Percentiles rank a stretch among this genome's conserved stretches.
These are phyloP conservation scores for Myxozyma neglecta DNA, from an alignment of 805 yeast species.

Conservation along the genomic window DNA sequence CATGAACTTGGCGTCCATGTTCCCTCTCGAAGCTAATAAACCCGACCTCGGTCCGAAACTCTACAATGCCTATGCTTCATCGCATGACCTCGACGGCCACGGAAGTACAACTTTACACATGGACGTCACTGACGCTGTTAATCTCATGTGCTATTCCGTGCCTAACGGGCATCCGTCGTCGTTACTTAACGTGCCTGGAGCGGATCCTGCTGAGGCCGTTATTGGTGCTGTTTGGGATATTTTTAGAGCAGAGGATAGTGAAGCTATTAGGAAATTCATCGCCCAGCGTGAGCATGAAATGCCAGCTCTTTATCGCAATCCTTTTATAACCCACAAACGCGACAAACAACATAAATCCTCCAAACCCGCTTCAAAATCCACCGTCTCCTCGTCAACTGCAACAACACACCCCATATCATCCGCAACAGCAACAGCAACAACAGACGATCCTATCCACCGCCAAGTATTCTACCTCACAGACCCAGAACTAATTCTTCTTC, in stretches of 20 bases:
- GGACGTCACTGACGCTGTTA: conserved; percentile 29
- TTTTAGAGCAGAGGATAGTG: conserved; percentile 25
- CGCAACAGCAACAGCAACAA: not conserved
- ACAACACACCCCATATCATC: too few species aligned
- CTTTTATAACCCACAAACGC: conserved; percentile 8
- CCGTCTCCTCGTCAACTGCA: too few species aligned
- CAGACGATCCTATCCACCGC: conserved; percentile 29
- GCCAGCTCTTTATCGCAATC: conserved; percentile 21
- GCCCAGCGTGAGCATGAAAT: conserved; percentile 23
- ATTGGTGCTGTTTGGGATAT: conserved; percentile 30
- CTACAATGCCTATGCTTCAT: conserved; percentile 25
- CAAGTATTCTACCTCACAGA: conserved; percentile 25
- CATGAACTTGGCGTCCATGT: conserved; percentile 24
- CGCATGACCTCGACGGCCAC: conserved; percentile 12
- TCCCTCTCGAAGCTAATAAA: conserved; percentile 22
- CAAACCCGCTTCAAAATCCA: conserved; percentile 20
- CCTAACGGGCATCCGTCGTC: conserved; percentile 13
- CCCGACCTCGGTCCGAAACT: conserved; percentile 31
- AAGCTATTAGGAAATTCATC: conserved; percentile 20
- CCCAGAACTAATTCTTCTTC: conserved; percentile 20
- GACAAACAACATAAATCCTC: not conserved
- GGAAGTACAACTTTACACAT: conserved; percentile 26
- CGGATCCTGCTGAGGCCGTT: not conserved
- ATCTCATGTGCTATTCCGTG: conserved; percentile 21
- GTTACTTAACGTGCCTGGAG: conserved; percentile 17